phyloP scores from a whole-genome alignment of 352 stramenopile species.

The Saprolegnia parasitica region DNA sequence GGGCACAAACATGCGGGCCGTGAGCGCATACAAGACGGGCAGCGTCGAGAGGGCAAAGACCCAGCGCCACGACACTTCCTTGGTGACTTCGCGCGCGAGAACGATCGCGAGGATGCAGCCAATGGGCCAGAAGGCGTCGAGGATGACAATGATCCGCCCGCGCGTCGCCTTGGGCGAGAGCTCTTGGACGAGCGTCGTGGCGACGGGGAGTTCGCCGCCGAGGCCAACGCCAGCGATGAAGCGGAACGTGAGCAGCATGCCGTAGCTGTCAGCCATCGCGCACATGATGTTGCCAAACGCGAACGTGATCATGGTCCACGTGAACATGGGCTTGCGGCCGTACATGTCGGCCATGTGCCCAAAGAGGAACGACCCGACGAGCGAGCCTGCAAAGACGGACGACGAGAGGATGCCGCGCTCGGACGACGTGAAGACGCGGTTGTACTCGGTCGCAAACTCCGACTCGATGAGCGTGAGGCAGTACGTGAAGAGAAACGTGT shows the following conservation, averaged over 20 bases:
- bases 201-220: conserved; percentile 37
- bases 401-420: conserved; percentile 36
- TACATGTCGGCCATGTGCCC: conserved; percentile 33
- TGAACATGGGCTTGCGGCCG: conserved; percentile 35
- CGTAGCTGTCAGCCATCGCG: conserved; percentile 28
- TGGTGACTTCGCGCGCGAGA: conserved; percentile 35
- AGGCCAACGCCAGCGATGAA: conserved; percentile 37
- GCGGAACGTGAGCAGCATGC: conserved; percentile 36
- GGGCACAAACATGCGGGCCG: conserved; percentile 33
- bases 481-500: conserved; percentile 41
- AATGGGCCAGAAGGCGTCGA: conserved; percentile 41
- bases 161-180: conserved; percentile 34
- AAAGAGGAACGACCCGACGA: conserved; percentile 35
- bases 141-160: conserved; percentile 36
- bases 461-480: conserved; percentile 32
- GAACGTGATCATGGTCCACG: conserved; percentile 36
- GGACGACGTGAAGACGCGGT: conserved; percentile 33
- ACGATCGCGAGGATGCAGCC: conserved; percentile 36
- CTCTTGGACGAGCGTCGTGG: conserved; percentile 39
- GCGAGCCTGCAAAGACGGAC: conserved; percentile 33
- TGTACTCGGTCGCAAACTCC: conserved; percentile 28
- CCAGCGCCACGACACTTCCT: conserved; percentile 35
- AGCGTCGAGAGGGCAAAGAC: conserved; percentile 34
- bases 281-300: conserved; percentile 34
- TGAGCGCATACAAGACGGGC: conserved; percentile 33